Evolutionary conservation across 2,329 filamentous ascomycete species (phyloP).

Genomic region (Fusarium acutatum): DNA sequence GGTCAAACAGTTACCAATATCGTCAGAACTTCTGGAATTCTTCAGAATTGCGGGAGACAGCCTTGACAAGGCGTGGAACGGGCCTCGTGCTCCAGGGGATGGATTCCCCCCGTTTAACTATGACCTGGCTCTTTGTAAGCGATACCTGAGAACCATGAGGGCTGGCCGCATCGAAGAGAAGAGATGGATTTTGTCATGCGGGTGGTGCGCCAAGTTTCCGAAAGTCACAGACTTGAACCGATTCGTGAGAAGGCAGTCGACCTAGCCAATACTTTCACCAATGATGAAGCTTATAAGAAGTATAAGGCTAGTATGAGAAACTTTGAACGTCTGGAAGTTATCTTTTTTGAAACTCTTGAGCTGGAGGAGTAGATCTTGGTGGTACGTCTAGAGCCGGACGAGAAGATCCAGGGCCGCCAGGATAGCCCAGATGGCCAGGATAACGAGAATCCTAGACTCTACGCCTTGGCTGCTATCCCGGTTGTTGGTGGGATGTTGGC

Average conservation of each 20-base stretch:
- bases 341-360: no score
- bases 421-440: no score
- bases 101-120: neutral
- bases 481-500: neutral
- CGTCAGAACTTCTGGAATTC: rapidly evolving
- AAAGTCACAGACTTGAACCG: no score
- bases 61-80: neutral
- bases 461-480: neutral
- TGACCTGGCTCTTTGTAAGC: neutral
- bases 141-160: neutral
- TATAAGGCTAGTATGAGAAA: no score
- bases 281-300: neutral
- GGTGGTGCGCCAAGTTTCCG: no score
- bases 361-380: no score
- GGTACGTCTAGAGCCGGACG: no score
- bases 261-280: neutral
- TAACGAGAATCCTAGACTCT: no score
- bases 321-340: no score
- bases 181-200: no score
- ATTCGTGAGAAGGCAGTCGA: no score
- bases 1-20: neutral
- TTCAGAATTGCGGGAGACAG: neutral
- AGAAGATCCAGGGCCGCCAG: no score
- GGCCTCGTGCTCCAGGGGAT: neutral
- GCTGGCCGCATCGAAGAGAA: neutral